A percentile compares a stretch with the other conserved stretches of the same genome.
These are phyloP conservation scores for Lepidium africanum DNA, from an alignment of 345 rosid genomes.

Conservation along the genomic window DNA sequence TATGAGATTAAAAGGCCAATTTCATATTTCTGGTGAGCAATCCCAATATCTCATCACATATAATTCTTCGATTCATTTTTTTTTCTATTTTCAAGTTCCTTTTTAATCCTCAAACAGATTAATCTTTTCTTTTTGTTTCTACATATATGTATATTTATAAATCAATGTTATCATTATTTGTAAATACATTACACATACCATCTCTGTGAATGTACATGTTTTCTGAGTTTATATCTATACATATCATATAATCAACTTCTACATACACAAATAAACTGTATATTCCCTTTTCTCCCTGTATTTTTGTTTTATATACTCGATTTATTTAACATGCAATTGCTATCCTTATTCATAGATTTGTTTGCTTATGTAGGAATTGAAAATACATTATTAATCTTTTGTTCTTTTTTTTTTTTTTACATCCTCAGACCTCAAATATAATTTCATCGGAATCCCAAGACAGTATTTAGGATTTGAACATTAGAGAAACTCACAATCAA, in stretches of 20 bases:
- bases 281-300: not conserved
- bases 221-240: not conserved
- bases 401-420: slow-evolving; percentile 5
- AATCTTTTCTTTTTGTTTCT: not conserved
- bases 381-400: not conserved
- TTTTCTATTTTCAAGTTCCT: not conserved
- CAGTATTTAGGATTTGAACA: slow-evolving; percentile 9
- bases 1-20: slow-evolving; percentile 20
- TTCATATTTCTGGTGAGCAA: slow-evolving; percentile 18
- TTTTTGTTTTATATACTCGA: not conserved
- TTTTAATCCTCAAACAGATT: not conserved
- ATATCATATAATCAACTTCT: not conserved
- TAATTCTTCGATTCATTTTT: not conserved
- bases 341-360: not conserved
- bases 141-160: not conserved
- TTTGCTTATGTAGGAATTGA: not conserved
- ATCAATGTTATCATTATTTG: not conserved
- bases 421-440: slow-evolving; percentile 13
- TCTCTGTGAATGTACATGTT: not conserved
- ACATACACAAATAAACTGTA: not conserved
- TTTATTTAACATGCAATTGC: not conserved
- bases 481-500: slow-evolving; percentile 7
- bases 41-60: not conserved
- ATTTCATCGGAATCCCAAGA: not conserved
- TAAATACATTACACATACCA: not conserved